Conservation (phyloP, 441 rosid species). For the Adansonia rubrostipa region DNA sequence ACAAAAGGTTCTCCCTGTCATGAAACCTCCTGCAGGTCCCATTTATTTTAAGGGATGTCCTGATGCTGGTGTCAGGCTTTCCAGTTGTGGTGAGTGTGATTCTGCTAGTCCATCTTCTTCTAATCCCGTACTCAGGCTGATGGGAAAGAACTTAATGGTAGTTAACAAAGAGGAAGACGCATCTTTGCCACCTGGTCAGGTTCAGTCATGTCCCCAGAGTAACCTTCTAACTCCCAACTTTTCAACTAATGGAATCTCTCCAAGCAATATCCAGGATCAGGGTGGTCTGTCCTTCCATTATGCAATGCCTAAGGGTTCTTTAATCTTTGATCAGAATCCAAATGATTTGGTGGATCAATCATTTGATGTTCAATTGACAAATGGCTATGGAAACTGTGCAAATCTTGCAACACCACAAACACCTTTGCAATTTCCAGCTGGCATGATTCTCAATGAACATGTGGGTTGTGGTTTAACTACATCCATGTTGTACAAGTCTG, state of each 20-base stretch:
- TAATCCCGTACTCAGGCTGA: constrained; percentile 84
- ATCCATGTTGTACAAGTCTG: constrained; percentile 31
- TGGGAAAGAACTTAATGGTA: constrained; percentile 95
- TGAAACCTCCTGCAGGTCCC: constrained; percentile 38
- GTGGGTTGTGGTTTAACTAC: constrained; percentile 32
- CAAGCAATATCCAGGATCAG: constrained; percentile 35
- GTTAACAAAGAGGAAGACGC: constrained; percentile 73
- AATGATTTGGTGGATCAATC: constrained; percentile 31
- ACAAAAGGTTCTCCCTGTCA: constrained; percentile 35
- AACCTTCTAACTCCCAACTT: constrained; percentile 38
- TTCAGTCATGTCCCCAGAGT: constrained; percentile 39
- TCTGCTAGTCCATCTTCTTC: constrained; percentile 64
- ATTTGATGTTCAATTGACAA: constrained; percentile 37
- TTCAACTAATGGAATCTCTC: constrained; percentile 36
- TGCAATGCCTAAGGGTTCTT: constrained; percentile 37
- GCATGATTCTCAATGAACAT: constrained; percentile 34
- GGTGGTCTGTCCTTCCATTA: constrained; percentile 35
- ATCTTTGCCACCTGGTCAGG: constrained; percentile 40
- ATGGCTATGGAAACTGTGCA: constrained; percentile 33
- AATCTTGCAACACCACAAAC: constrained; percentile 33
- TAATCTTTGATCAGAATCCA: constrained; percentile 36
- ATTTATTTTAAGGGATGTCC: constrained; percentile 47
- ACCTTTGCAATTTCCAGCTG: constrained; percentile 35
- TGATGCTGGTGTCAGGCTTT: constrained; percentile 39
- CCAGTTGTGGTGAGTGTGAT: constrained; percentile 40